A percentile compares a stretch with the other conserved stretches of the same genome.
phyloP scores from a whole-genome alignment of 331 rosid genomes.

The Phaseolus coccineus region DNA sequence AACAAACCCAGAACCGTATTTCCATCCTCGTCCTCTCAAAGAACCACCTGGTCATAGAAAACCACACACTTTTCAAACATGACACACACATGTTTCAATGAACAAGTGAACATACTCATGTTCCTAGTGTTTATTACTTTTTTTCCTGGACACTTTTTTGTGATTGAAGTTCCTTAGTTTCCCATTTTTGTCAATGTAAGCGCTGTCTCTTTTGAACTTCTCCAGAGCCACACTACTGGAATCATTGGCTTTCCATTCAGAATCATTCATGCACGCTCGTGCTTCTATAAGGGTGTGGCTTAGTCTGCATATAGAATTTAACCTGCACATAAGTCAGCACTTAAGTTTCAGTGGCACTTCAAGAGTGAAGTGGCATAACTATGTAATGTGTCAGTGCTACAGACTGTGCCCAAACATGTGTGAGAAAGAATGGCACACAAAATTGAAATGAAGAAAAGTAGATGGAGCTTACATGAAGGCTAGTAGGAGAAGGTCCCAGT shows the following conservation, averaged over 20 bases:
- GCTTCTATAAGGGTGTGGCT: conserved; percentile 53
- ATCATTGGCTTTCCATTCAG: conserved; percentile 65
- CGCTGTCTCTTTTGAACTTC: conserved; percentile 75
- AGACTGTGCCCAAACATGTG: background rate
- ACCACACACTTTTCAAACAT: conserved; percentile 39
- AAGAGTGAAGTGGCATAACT: background rate
- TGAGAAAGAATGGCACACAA: conserved; percentile 7
- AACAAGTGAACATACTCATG: conserved; percentile 24
- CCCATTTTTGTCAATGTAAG: conserved; percentile 79
- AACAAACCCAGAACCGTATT: conserved; percentile 95
- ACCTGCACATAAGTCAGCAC: conserved; percentile 52
- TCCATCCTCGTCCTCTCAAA: conserved; percentile 92
- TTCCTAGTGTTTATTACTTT: conserved; percentile 55
- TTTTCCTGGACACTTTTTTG: conserved; percentile 86
- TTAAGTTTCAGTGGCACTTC: conserved; percentile 35
- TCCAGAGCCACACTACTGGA: conserved; percentile 56
- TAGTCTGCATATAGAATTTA: conserved; percentile 51
- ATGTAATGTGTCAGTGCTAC: background rate
- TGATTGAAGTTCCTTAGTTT: conserved; percentile 78
- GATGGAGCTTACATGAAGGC: conserved; percentile 50
- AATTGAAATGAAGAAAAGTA: conserved; percentile 38
- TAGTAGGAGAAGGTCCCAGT: conserved; percentile 23
- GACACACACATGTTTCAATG: conserved; percentile 25
- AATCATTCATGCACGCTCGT: conserved; percentile 55
- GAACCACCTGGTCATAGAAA: conserved; percentile 78